Evolutionary conservation across 176 grass and related monocot species (phyloP).

Genomic region (Cymbopogon citratus): DNA sequence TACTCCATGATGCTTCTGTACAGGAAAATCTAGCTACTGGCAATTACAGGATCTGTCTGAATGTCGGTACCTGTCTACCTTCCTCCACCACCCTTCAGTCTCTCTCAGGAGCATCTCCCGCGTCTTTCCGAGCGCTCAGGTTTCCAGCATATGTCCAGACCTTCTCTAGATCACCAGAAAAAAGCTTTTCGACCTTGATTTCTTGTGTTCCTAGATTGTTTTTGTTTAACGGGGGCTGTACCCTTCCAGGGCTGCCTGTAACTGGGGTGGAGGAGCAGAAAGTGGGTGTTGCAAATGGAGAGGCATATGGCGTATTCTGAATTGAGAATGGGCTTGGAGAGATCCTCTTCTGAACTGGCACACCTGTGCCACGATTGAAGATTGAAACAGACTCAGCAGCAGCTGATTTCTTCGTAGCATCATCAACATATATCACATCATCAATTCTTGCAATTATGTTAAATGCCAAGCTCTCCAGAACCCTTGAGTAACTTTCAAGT

Average conservation of each 20-base stretch:
- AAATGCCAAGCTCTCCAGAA: conserved; percentile 92
- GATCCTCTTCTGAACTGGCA: conserved; percentile 81
- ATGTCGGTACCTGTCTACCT: conserved; percentile 6
- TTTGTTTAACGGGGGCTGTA: conserved; percentile 45
- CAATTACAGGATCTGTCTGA: conserved; percentile 20
- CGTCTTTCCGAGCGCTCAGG: conserved; percentile 65
- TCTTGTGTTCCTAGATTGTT: conserved; percentile 30
- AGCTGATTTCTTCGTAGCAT: conserved; percentile 69
- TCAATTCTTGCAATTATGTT: conserved; percentile 93
- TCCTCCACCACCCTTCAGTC: conserved; percentile 40
- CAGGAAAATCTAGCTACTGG: conserved; percentile 39
- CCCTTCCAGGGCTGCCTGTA: conserved; percentile 60
- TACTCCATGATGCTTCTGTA: conserved; percentile 54
- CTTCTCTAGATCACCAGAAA: conserved; percentile 66
- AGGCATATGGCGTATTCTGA: conserved; percentile 72
- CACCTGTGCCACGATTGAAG: conserved; percentile 58
- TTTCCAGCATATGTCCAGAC: conserved; percentile 81
- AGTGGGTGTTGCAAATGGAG: conserved; percentile 79
- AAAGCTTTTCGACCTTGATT: conserved; percentile 49
- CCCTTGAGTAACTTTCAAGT: conserved; percentile 95
- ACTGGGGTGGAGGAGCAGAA: conserved; percentile 75
- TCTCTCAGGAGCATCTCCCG: conserved; percentile 69
- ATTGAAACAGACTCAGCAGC: conserved; percentile 53
- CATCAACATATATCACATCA: conserved; percentile 84
- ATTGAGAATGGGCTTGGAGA: conserved; percentile 88